Percentiles rank a stretch among this genome's conserved stretches.
These are phyloP conservation scores for Cynanchum wilfordii DNA, from an alignment of 257 asterid species.

Conservation along the genomic window DNA sequence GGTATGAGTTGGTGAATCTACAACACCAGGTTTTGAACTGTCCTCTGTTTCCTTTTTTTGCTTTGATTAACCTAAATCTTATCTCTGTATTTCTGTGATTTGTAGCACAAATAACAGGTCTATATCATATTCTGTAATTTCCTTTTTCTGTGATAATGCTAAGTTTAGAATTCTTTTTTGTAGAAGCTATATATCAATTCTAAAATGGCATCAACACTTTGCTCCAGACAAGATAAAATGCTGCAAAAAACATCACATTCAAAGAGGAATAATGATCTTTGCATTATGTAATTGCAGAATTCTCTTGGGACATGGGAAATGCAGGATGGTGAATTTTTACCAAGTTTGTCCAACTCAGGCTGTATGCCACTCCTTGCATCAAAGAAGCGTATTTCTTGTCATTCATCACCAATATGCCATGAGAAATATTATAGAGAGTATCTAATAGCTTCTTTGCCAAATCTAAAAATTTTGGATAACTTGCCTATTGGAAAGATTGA, in stretches of 20 bases:
- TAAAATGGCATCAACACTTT: background rate
- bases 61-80: background rate
- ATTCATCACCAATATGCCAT: slow-evolving; percentile 79
- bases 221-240: background rate
- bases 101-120: background rate
- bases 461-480: slow-evolving; percentile 68
- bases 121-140: background rate
- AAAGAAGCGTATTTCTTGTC: slow-evolving; percentile 47
- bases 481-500: slow-evolving; percentile 55
- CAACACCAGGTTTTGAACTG: slow-evolving; percentile 54
- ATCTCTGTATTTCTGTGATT: background rate
- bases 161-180: background rate
- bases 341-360: slow-evolving; percentile 33
- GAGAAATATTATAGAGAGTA: slow-evolving; percentile 85
- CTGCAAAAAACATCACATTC: background rate
- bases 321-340: slow-evolving; percentile 38
- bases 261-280: slow-evolving; percentile 14
- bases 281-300: slow-evolving; percentile 38
- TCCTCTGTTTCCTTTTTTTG: slow-evolving; percentile 9
- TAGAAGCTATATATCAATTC: background rate
- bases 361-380: slow-evolving; percentile 26
- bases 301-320: slow-evolving; percentile 42
- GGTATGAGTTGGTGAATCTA: slow-evolving; percentile 50
- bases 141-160: slow-evolving; percentile 13
- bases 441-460: slow-evolving; percentile 70